Evolutionary conservation across 495 filamentous ascomycete genomes (phyloP), one percentile per base, ranked within the genome.

Genomic region (Bacidia gigantensis): DNA sequence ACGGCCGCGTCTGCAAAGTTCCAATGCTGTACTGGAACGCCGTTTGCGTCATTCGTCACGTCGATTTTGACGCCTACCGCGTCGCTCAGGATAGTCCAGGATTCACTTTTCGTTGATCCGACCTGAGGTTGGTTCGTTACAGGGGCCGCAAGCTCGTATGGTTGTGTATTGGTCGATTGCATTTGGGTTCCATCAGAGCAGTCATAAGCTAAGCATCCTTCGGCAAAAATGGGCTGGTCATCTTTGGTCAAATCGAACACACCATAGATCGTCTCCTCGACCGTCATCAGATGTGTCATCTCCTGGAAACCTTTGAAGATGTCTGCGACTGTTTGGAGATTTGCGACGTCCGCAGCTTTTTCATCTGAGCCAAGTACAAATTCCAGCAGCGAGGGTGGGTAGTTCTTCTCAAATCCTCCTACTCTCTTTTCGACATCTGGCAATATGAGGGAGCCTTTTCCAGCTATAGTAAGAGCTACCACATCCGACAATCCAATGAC

Each of bases 1-100:
- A 47, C 44, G 7, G 44, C 44, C 9, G 26, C 44, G 22, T 47
- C 44, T 22, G 44, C 44, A 25, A 47, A 47, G 44, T 47, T 47
- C 21, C 21, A 24, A 22, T 17, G 3, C 25, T 24, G 9, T 17
- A 47, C 25, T 22, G 44, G 9, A 14, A 14, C 14, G 29, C 7
- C 5, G 29, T 35, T 35, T 35, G 14, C 29, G 5, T 35, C 29
- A 14, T 35, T 35, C 7, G 14, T 35, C 7, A 35, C 29, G 29
- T 14, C 14, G 29, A 35, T 35, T 14, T 35, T 35, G 29, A 35
- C 14, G 20, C 26, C 44, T 22, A 22, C 22, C 20, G 44, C 44
- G 17, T 26, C 26, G 44, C 44, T 25, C 25, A 26, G 26, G 44
- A 35, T 35, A 14, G 5, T 14, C 29, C 29, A 35, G 18, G 44